These are phyloP conservation scores for Bipolaris gigantea DNA, from an alignment of 2,329 filamentous ascomycete genomes.

Conservation along the genomic window DNA sequence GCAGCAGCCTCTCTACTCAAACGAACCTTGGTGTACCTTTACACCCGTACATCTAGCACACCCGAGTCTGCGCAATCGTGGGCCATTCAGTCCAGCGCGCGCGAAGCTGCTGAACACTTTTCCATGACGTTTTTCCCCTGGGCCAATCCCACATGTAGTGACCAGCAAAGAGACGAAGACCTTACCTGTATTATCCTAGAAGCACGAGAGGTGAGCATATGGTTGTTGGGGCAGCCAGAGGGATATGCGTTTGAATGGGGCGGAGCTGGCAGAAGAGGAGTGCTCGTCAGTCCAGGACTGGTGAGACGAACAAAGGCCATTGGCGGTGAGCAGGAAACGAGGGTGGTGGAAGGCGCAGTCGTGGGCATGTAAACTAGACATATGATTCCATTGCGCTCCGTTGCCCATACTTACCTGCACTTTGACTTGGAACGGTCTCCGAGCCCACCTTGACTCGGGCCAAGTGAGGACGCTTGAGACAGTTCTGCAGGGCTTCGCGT, in stretches of 20 bases:
- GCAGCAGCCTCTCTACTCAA: slow-evolving; percentile 31
- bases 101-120: slow-evolving; percentile 42
- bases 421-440: neutral
- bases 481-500: neutral
- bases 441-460: neutral
- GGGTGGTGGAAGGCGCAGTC: slow-evolving; percentile 15
- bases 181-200: slow-evolving; percentile 29
- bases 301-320: slow-evolving; percentile 13
- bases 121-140: slow-evolving; percentile 41
- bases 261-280: slow-evolving; percentile 23
- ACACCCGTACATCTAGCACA: slow-evolving; percentile 14
- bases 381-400: neutral
- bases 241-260: slow-evolving; percentile 36
- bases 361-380: slow-evolving; percentile 5
- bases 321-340: neutral
- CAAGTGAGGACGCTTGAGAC: neutral
- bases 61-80: slow-evolving; percentile 5
- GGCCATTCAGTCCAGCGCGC: slow-evolving; percentile 23
- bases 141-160: slow-evolving; percentile 32
- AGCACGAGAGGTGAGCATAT: slow-evolving; percentile 32
- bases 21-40: slow-evolving; percentile 32
- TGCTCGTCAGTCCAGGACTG: slow-evolving; percentile 29
- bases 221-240: slow-evolving; percentile 33
- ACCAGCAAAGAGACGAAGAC: slow-evolving; percentile 36
- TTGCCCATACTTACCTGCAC: neutral